A percentile compares a stretch with the other conserved stretches of the same genome.
phyloP scores from a whole-genome alignment of 2,329 filamentous ascomycete genomes.

The Chaetothyriales sp. region DNA sequence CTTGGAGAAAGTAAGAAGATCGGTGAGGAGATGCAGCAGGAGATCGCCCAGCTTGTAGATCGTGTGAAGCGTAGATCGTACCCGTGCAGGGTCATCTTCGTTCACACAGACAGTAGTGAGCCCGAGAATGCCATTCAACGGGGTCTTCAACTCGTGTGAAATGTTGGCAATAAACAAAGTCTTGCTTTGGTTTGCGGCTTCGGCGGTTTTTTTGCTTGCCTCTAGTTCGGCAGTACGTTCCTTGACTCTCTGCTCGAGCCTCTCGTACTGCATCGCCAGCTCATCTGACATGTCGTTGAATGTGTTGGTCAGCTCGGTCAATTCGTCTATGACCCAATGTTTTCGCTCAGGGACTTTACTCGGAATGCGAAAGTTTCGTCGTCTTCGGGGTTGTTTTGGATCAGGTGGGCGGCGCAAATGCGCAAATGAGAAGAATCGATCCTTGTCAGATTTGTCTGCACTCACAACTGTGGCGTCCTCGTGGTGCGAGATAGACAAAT shows the following conservation, averaged over 20 bases:
- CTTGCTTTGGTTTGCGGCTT: conserved; percentile 93
- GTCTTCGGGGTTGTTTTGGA: conserved; percentile 12
- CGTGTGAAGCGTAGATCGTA: conserved; percentile 73
- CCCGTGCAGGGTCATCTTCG: conserved; percentile 62
- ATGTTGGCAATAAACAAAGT: conserved; percentile 97
- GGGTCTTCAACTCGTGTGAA: conserved; percentile 74
- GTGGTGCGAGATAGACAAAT: conserved; percentile 19
- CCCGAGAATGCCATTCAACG: conserved; percentile 86
- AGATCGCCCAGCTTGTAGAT: conserved; percentile 82
- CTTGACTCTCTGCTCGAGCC: conserved; percentile 69
- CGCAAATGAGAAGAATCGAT: conserved; percentile 14
- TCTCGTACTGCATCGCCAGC: conserved; percentile 70
- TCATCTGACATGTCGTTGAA: conserved; percentile 95
- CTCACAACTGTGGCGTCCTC: conserved; percentile 27
- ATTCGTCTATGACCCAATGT: conserved; percentile 67
- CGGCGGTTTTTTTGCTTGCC: conserved; percentile 78
- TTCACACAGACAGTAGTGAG: conserved; percentile 92
- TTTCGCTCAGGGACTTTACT: conserved; percentile 63
- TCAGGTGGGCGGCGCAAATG: not conserved
- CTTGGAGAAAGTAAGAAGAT: conserved; percentile 84
- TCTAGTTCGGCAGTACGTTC: conserved; percentile 74
- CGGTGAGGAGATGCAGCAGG: conserved; percentile 71
- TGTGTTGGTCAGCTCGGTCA: conserved; percentile 66
- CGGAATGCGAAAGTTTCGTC: conserved; percentile 59
- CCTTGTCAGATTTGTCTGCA: conserved; percentile 26